Evolutionary conservation across 768 basidiomycete genomes (phyloP), one percentile per base, ranked within the genome.

Genomic region (Botryobasidium botryosum): DNA sequence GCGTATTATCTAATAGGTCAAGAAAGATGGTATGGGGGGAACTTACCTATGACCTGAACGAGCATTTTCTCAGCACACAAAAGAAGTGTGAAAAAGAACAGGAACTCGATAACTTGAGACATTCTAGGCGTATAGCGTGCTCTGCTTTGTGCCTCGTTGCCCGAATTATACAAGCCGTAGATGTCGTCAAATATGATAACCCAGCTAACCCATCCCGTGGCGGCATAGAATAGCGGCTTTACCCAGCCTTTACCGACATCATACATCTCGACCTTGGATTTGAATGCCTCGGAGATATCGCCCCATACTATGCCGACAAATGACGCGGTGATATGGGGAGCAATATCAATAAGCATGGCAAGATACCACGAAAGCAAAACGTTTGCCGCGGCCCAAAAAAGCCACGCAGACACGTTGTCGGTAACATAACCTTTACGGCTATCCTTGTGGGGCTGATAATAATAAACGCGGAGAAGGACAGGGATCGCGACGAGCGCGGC

Each of bases 331-430:
- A 77, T 39, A 35, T 68, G 62, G 8, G 82, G 81, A 42, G 81
- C 59, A 43, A 84, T 59, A 56, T 84, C 78, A 52, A 83, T 63
- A 48, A 78, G 61, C 61, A 81, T 63, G 17, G 77, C 83, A 27
- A 86, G 72, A 49, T 68, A 77, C 82, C 82, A 86, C 2, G 81
- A 83, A 42, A 83, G 68, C 47, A 80, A 62, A 42, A 84, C 62
- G 57, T 86, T 84, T 31, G 77, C 70, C 4, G 81, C 83, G 5
- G 72, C 74, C 80, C 82, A 86, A 59, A 80, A 81, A 2, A 84
- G 64, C 82, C 82, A 86, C 3, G 79, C 77, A 56, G 78, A 65
- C 36, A 79, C 58, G 56, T 78, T 84, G 50, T 75, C 68, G 44
- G 68, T 69, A 49, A 82, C 68, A 50, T 68, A 79, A 24, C 63